Conservation (phyloP, 495 filamentous ascomycete genomes). For the Annulohypoxylon bovei region DNA sequence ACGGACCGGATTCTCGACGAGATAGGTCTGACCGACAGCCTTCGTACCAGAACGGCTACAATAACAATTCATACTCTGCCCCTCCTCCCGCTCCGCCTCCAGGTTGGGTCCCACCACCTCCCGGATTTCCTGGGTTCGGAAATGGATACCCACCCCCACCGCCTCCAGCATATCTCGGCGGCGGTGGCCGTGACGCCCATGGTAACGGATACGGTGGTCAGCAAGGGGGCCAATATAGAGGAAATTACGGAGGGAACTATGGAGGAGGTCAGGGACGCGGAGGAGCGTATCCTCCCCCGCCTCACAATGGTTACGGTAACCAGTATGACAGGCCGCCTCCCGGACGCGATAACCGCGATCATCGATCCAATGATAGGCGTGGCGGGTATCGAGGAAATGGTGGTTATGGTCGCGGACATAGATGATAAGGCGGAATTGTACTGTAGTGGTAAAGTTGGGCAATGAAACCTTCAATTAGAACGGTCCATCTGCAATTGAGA, state of each 20-base stretch:
- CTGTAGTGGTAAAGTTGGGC: not conserved
- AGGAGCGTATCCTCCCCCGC: conserved; percentile 28
- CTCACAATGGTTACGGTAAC: conserved; percentile 30
- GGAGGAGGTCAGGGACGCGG: conserved; percentile 34
- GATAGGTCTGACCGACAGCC: conserved; percentile 30
- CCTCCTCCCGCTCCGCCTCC: conserved; percentile 46
- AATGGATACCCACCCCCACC: conserved; percentile 57
- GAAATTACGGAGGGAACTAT: conserved; percentile 29
- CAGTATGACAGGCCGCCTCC: conserved; percentile 37
- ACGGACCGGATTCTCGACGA: conserved; percentile 50
- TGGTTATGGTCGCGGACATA: conserved; percentile 1
- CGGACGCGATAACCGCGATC: conserved; percentile 24
- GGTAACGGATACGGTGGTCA: conserved; percentile 31
- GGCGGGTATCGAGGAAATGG: conserved; percentile 37
- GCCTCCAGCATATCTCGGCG: conserved; percentile 47
- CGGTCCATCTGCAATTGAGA: not conserved
- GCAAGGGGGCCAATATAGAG: conserved; percentile 32
- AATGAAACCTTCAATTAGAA: not conserved
- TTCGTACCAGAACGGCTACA: conserved; percentile 41
- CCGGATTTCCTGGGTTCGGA: conserved; percentile 56
- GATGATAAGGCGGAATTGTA: not conserved
- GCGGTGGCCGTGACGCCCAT: conserved; percentile 44
- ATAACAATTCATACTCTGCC: conserved; percentile 45
- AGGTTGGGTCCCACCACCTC: conserved; percentile 57
- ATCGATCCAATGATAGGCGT: conserved; percentile 38